Evolutionary conservation across 257 asterid genomes (phyloP), one percentile per base, ranked within the genome.

Genomic region (Jaltomata sinuosa): DNA sequence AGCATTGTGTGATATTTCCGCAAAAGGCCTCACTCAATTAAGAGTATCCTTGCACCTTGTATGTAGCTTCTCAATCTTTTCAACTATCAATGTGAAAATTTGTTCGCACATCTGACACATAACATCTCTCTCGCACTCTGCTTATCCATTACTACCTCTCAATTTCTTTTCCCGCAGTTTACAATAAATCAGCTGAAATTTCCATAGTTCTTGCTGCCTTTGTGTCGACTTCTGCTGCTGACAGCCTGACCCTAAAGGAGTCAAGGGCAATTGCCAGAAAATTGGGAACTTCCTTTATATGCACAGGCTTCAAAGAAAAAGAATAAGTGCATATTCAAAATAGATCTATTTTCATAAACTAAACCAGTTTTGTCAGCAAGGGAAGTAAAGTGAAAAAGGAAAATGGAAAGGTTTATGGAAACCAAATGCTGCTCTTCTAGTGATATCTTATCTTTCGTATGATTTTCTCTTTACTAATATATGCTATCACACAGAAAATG

Each of bases 401-500:
- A 64, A 64, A 16, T 64, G 38, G n/a, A 64, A 64, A 9, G 0
- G 29, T 42, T 42, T 47, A 8, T 49, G 21, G 81, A 76, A 76
- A 47, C 21, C 10, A 49, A 77, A 77, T 77, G 38, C 1, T 0
- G 82, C 82, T 77, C 62, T 77, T 0, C 18, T 9, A 9, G 9
- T 22, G 9, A 31, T 82, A 11, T 81, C 55, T 9, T 11, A 78
- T 19, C 54, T 81, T 59, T 62, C 21, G 3, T 74, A 6, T 64
- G 32, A 25, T 61, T n/a, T 49, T 71, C 38, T 11, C 77, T 21
- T 15, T 11, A 49, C 82, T 49, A 77, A 77, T 77, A 49, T 27
- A 4, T 27, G 27, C 0, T 49, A 27, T 84, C 4, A 31, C 79
- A 84, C 87, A 95, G 99, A 95, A 91, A 84, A 77, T 6, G 99